These are phyloP conservation scores for Apiotrichum mycotoxinovorans DNA, from an alignment of 1,284 basidiomycete species.

Conservation along the genomic window DNA sequence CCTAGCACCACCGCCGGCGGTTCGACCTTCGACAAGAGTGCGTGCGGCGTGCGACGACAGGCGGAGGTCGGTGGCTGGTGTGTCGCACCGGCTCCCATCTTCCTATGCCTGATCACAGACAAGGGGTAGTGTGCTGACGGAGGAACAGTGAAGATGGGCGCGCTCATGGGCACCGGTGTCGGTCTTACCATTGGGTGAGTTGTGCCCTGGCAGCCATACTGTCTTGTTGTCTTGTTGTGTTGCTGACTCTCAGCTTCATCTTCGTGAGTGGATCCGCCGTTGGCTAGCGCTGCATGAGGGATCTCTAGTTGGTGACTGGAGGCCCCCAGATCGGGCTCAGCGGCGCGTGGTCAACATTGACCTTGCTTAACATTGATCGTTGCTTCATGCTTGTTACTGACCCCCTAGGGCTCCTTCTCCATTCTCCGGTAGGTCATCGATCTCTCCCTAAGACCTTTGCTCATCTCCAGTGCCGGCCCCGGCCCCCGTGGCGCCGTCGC, in stretches of 20 bases:
- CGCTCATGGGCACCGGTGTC: slow-evolving; percentile 81
- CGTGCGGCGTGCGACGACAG: too few species aligned
- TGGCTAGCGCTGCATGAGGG: neutral
- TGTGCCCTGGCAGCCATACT: neutral
- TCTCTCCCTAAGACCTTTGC: neutral
- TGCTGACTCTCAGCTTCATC: slow-evolving; percentile 58
- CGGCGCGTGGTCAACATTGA: too few species aligned
- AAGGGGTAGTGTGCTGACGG: too few species aligned
- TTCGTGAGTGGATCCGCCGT: slow-evolving; percentile 56
- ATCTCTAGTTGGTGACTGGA: too few species aligned
- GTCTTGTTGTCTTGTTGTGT: neutral
- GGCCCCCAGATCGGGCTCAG: neutral
- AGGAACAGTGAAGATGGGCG: slow-evolving; percentile 71
- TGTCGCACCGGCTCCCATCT: too few species aligned
- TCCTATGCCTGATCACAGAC: too few species aligned
- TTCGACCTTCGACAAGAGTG: slow-evolving; percentile 46
- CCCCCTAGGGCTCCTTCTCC: slow-evolving; percentile 56
- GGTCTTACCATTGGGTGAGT: slow-evolving; percentile 75
- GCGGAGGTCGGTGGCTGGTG: too few species aligned
- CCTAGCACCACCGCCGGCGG: slow-evolving; percentile 41
- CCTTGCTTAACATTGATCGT: too few species aligned
- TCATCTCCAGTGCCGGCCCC: slow-evolving; percentile 64
- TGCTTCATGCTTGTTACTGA: slow-evolving; percentile 4
- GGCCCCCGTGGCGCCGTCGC: slow-evolving; percentile 80
- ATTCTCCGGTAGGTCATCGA: slow-evolving; percentile 64